Conservation (phyloP, 2,329 filamentous ascomycete species). For the Lachnellula arida region DNA sequence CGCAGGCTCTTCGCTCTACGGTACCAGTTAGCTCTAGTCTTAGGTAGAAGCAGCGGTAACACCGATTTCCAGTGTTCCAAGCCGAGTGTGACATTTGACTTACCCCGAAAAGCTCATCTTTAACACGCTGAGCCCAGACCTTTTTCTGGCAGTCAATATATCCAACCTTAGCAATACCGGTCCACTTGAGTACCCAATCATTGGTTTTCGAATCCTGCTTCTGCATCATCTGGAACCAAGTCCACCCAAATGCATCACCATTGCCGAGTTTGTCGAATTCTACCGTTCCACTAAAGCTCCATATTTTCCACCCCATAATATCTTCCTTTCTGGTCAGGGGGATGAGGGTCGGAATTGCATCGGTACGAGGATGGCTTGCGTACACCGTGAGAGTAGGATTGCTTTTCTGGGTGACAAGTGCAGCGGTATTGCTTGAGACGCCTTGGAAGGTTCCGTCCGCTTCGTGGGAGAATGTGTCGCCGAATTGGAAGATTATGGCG, state of each 20-base stretch:
- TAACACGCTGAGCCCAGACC: no score
- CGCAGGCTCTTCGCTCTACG: slow-evolving; percentile 10
- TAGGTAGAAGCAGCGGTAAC: no score
- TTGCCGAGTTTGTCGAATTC: not conserved
- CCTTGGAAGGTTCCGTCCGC: slow-evolving; percentile 9
- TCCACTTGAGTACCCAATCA: not conserved
- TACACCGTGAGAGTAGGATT: not conserved
- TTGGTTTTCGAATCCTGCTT: not conserved
- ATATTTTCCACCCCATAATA: slow-evolving; percentile 1
- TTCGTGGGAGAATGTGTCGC: slow-evolving; percentile 20
- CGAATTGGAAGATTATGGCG: slow-evolving; percentile 19
- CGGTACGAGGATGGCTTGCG: no score
- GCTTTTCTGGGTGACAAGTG: not conserved
- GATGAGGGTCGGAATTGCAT: no score
- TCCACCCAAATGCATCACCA: slow-evolving; percentile 3
- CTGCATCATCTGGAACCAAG: slow-evolving; percentile 7
- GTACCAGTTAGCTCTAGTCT: no score
- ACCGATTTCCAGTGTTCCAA: no score
- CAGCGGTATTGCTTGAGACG: slow-evolving; percentile 8
- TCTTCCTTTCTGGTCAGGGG: not conserved
- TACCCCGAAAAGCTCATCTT: no score
- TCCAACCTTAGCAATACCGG: slow-evolving; percentile 3
- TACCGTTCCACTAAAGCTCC: slow-evolving; percentile 16
- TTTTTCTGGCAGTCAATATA: not conserved
- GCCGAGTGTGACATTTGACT: no score